phyloP scores from a whole-genome alignment of 2,329 filamentous ascomycete species.

The Colletotrichum sp. region DNA sequence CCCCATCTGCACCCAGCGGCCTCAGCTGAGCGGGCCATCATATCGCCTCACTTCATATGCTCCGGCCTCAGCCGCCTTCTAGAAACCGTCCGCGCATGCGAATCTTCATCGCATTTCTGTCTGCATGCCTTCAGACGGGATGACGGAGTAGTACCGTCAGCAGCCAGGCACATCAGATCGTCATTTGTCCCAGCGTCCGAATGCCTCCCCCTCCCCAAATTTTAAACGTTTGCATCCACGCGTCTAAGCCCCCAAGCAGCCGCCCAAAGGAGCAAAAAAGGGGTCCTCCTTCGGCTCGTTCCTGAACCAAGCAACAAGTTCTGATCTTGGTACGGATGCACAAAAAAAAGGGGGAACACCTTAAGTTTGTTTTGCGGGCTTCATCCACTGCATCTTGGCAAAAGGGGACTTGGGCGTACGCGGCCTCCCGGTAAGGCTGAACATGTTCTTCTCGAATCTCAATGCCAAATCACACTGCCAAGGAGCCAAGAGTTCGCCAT shows the following conservation, averaged over 20 bases:
- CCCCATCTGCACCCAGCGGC: not conserved
- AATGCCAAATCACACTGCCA: not conserved
- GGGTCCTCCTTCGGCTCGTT: not conserved
- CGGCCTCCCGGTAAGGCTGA: constrained; percentile 5
- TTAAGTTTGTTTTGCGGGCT: not conserved
- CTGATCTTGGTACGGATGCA: not conserved
- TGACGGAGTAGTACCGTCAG: not conserved
- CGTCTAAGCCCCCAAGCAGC: not conserved
- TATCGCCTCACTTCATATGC: not conserved
- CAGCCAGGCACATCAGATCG: not conserved
- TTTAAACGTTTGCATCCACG: not conserved
- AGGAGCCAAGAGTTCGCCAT: not conserved
- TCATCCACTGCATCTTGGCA: not conserved
- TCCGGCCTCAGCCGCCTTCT: not conserved
- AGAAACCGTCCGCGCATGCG: not conserved
- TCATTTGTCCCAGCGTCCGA: not conserved
- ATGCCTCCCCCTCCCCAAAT: not conserved
- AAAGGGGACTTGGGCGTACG: not conserved
- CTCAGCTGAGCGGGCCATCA: not conserved
- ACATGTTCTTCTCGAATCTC: not conserved
- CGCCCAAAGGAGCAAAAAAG: not conserved
- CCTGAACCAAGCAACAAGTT: not conserved
- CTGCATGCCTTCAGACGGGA: not conserved
- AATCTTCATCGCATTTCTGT: not conserved
- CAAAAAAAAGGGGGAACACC: not conserved